phyloP scores from a whole-genome alignment of 1,284 basidiomycete species.

The Cryptococcus sp. region DNA sequence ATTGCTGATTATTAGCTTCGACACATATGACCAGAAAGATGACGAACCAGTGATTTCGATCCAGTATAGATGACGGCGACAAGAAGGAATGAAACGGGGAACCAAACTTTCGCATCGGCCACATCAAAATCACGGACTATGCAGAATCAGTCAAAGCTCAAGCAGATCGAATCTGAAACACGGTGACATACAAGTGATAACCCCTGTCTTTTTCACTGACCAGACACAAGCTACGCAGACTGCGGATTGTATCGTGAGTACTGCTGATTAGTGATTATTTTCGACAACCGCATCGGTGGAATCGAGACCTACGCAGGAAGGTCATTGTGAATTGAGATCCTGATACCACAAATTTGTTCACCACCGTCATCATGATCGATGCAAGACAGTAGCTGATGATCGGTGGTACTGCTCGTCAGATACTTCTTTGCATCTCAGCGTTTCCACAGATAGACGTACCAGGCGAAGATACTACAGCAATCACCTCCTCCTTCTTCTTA shows the following conservation, averaged over 20 bases:
- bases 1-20: conserved; percentile 62
- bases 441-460: conserved; percentile 17
- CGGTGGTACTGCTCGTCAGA: conserved; percentile 47
- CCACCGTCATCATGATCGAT: conserved; percentile 95
- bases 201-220: conserved; percentile 65
- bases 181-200: conserved; percentile 62
- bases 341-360: conserved; percentile 97
- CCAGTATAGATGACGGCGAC: conserved; percentile 97
- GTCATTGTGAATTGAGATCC: conserved; percentile 95
- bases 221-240: conserved; percentile 79
- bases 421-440: background rate
- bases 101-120: conserved; percentile 87
- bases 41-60: conserved; percentile 76
- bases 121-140: conserved; percentile 72
- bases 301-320: conserved; percentile 58
- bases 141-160: background rate
- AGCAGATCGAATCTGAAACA: background rate
- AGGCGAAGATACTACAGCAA: conserved; percentile 23
- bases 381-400: conserved; percentile 88
- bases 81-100: conserved; percentile 86
- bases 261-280: conserved; percentile 4
- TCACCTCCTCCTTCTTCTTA: conserved; percentile 28
- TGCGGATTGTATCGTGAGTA: conserved; percentile 84
- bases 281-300: background rate
- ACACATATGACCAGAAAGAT: background rate